These are phyloP conservation scores for Coemansia sp. DNA, from an alignment of 192 early-diverging fungal genomes.

Conservation along the genomic window DNA sequence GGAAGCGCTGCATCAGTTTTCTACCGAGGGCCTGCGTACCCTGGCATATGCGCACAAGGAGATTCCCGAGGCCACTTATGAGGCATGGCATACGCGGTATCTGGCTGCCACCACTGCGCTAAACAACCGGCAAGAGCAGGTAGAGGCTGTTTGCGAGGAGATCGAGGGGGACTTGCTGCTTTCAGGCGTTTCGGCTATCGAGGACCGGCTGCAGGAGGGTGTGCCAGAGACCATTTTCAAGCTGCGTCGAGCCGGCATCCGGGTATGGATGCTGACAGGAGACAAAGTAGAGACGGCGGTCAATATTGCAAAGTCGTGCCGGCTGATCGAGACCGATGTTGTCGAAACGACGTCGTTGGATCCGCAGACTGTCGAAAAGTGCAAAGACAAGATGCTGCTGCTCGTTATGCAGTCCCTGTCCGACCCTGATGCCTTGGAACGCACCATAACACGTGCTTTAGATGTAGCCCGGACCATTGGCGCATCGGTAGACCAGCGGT, in stretches of 20 bases:
- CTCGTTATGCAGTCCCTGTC: slow-evolving; percentile 42
- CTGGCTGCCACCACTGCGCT: slow-evolving; percentile 69
- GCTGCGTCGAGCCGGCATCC: slow-evolving; percentile 73
- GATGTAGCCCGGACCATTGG: slow-evolving; percentile 18
- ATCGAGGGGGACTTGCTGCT: slow-evolving; percentile 74
- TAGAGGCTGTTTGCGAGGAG: slow-evolving; percentile 66
- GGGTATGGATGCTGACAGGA: slow-evolving; percentile 90
- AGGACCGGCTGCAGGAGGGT: slow-evolving; percentile 82
- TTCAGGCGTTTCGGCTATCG: slow-evolving; percentile 84
- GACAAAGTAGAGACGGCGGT: slow-evolving; percentile 91
- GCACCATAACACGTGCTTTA: slow-evolving; percentile 23
- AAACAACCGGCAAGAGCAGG: slow-evolving; percentile 58
- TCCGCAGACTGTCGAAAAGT: background rate
- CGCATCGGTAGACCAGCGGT: slow-evolving; percentile 36
- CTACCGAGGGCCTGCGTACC: slow-evolving; percentile 79
- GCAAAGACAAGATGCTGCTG: slow-evolving; percentile 21
- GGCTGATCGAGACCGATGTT: slow-evolving; percentile 57
- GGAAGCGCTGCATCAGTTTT: slow-evolving; percentile 67
- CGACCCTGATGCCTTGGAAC: slow-evolving; percentile 17
- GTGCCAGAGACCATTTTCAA: slow-evolving; percentile 82
- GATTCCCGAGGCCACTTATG: slow-evolving; percentile 64
- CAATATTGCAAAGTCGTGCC: slow-evolving; percentile 82
- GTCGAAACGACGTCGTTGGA: slow-evolving; percentile 35
- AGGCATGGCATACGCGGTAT: slow-evolving; percentile 64
- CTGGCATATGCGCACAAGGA: slow-evolving; percentile 72